phyloP scores from a whole-genome alignment of 352 stramenopile genomes.

The Globisporangium recalcitrans region DNA sequence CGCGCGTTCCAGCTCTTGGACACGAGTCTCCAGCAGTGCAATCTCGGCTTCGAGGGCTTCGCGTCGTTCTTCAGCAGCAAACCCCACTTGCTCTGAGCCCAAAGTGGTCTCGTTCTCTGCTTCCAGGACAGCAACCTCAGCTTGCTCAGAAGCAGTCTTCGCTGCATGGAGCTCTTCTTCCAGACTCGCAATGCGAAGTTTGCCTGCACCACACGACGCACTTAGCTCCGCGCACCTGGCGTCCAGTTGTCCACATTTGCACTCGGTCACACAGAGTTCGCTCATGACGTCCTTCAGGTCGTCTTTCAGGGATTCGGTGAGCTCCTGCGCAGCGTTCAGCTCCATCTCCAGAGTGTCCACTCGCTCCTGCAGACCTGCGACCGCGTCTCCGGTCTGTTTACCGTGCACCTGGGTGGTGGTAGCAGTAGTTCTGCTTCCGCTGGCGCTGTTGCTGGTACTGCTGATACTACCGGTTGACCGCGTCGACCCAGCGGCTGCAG shows the following conservation, averaged over 20 bases:
- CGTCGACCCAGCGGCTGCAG: neutral
- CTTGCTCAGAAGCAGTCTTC: neutral
- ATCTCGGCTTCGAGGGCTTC: neutral
- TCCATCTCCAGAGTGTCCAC: neutral
- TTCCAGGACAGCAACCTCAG: too few species aligned
- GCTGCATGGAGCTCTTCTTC: neutral
- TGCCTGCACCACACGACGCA: neutral
- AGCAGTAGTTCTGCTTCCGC: neutral
- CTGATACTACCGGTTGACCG: neutral
- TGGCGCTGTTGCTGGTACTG: neutral
- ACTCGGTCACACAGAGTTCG: slow-evolving; percentile 13
- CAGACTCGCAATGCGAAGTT: neutral
- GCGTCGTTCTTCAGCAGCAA: slow-evolving; percentile 3
- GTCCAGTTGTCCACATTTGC: slow-evolving; percentile 13
- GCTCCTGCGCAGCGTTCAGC: slow-evolving; percentile 2
- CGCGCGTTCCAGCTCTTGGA: neutral
- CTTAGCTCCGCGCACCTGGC: neutral
- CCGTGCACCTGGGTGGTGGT: neutral
- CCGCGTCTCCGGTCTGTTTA: neutral
- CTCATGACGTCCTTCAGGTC: slow-evolving; percentile 15
- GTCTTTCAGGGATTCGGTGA: neutral
- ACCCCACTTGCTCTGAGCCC: neutral
- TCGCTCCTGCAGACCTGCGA: slow-evolving; percentile 9
- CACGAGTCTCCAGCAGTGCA: neutral
- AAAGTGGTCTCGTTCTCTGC: neutral